Base-by-base conservation (phyloP, 2,329 filamentous ascomycete genomes). In the Stemphylium vesicarium region DNA sequence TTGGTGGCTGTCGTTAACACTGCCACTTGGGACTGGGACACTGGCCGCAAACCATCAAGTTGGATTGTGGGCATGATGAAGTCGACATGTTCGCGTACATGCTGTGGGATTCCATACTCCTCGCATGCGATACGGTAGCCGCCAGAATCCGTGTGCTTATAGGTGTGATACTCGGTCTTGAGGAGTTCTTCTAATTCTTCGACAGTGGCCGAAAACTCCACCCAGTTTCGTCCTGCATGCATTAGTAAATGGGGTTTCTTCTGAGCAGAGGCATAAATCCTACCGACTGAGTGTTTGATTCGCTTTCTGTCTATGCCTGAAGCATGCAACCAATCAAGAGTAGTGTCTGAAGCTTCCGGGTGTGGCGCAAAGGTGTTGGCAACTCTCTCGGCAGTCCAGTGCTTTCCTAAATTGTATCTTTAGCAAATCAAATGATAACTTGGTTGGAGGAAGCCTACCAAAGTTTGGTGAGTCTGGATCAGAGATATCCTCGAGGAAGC, bases 401-500 rank as follows among this genome's bases (percentile, higher is more conserved):
- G 53, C 42, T 58, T 57, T 16, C 57, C 57, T 57, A 12, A 26
- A 4, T 20, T 31, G 4, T 35, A 22, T 13, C 5, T 9, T 52
- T 36, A 55, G 20, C 22, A 6, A 6, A 24, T 2, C 22, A 24
- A 5, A 24, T 24, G 22, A 2, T 24, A 24, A 5, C 2, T 4
- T 6, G 22, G 22, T 24, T 6, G 22, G 22, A 24, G 22, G 2
- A 24, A 16, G 1, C 22, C 22, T 46, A 60, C 61, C 59, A 26
- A 60, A 64, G 12, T 62, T 64, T 4, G 51, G 51, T 10, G 61
- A 64, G 18, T 62, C 59, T 32, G 59, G 61, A 40, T 64, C 53
- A 5, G 59, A 59, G 33, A 64, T 59, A 16, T 64, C 61, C 1
- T 53, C 46, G 4, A 64, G 52, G n/a, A 54, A 58, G 4, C 43